Evolutionary conservation across 2,329 filamentous ascomycete species (phyloP).

Genomic region (Ampelomyces quisqualis): DNA sequence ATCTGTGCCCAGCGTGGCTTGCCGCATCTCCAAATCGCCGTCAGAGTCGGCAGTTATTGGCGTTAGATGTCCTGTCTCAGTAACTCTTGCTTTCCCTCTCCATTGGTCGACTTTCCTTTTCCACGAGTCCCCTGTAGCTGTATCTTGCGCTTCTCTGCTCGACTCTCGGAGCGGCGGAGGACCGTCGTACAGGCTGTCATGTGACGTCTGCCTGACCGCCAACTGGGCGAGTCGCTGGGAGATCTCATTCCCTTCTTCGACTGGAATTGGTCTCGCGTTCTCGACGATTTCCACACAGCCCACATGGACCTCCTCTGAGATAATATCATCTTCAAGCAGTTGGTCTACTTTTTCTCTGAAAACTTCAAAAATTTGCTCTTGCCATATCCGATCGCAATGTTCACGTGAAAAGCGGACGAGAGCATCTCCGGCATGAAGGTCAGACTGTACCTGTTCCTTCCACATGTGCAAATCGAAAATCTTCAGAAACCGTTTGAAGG

Average conservation of each 20-base stretch:
- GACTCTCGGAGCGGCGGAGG: background rate
- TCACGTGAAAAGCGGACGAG: constrained; percentile 44
- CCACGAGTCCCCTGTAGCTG: background rate
- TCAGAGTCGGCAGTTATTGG: constrained; percentile 17
- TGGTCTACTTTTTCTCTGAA: constrained; percentile 39
- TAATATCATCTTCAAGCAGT: constrained; percentile 30
- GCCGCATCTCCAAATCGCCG: constrained; percentile 17
- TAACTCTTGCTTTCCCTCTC: constrained; percentile 11
- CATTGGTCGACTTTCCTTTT: constrained; percentile 1
- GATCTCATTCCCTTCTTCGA: background rate
- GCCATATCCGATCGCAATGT: constrained; percentile 20
- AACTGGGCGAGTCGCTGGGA: constrained; percentile 7
- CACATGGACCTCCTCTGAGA: constrained; percentile 23
- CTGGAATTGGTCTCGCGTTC: background rate
- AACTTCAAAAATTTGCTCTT: constrained; percentile 22
- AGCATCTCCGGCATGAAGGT: constrained; percentile 40
- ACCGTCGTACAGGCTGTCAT: constrained; percentile 1
- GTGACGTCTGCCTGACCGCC: background rate
- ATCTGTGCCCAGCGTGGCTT: background rate
- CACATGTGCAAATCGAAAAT: constrained; percentile 43
- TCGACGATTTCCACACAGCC: constrained; percentile 17
- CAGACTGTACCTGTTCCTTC: constrained; percentile 39
- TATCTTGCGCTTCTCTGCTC: background rate
- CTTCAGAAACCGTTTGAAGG: constrained; percentile 38
- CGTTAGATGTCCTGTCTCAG: constrained; percentile 12